Evolutionary conservation across 805 yeast species (phyloP), one percentile per base, ranked within the genome.

Genomic region (Starmerella scarabaei): DNA sequence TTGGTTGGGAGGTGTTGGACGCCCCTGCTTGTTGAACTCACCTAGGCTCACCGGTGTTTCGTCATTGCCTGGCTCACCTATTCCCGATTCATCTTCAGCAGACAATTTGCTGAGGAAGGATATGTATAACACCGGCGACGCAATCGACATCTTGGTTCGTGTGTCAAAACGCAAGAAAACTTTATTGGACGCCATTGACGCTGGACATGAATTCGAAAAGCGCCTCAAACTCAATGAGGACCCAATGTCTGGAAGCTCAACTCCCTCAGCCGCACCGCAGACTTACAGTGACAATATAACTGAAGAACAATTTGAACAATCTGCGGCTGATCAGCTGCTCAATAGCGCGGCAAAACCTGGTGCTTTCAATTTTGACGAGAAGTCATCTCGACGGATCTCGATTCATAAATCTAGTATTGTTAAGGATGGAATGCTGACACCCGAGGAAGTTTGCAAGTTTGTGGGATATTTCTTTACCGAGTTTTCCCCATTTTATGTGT

Each of bases 401-500:
- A 7, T 43, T n/a, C 18, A 19, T 15, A 28, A 36, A 11, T 21
- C 43, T 14, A 38, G 17, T 12, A 33, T 43, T 14, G 46, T 43
- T 9, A 6, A 2, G 16, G 36, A 39, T 15, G 43, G 43, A 2
- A 19, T 38, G 2, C 21, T 43, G 14, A 40, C 36, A 7, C 40
- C 28, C 8, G 40, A 38, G 17, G 46, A 43, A 15, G 37, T 35
- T 2, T 16, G 28, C n/a, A 27, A 26, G 12, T 34, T 43, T 5
- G 37, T 39, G 11, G 30, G 32, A 16, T 38, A 36, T 33, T 43
- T 43, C 36, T 34, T 35, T 21, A 31, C 34, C 17, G 33, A 39
- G 14, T 38, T 38, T 30, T 39, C 36, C 9, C 46, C 46, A 3
- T 34, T 36, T 20, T 39, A 30, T 30, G 36, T 29, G n/a, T 33